These are phyloP conservation scores for Boletus rubescentipes DNA, from an alignment of 768 basidiomycete species.

Conservation along the genomic window DNA sequence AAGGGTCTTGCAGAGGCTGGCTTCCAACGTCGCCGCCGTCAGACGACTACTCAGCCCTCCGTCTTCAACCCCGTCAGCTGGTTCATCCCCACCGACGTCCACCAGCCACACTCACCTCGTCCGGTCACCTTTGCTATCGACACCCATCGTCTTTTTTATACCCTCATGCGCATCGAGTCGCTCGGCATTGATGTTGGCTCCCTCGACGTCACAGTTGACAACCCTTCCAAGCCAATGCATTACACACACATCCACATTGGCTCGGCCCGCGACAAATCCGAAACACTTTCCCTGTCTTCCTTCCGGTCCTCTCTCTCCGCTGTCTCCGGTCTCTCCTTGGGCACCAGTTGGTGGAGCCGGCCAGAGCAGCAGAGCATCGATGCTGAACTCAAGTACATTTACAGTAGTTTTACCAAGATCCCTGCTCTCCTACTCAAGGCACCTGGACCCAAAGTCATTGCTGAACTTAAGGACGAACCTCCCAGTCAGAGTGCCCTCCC, in stretches of 20 bases:
- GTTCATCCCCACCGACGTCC: conserved; percentile 38
- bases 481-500: conserved; percentile 77
- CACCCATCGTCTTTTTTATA: conserved; percentile 83
- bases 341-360: conserved; percentile 70
- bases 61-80: conserved; percentile 63
- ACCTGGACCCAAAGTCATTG: conserved; percentile 62
- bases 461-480: conserved; percentile 67
- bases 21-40: conserved; percentile 48
- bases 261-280: conserved; percentile 58
- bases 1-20: conserved; percentile 67
- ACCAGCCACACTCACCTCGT: conserved; percentile 40
- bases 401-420: conserved; percentile 87
- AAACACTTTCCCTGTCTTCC: conserved; percentile 71
- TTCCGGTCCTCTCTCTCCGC: conserved; percentile 75
- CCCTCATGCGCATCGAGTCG: conserved; percentile 83
- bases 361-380: conserved; percentile 60
- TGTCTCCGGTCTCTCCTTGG: conserved; percentile 74
- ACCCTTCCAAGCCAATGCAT: conserved; percentile 74
- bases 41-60: conserved; percentile 34
- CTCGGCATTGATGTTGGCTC: conserved; percentile 74
- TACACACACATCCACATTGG: conserved; percentile 56
- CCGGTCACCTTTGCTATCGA: conserved; percentile 71
- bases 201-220: conserved; percentile 73
- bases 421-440: conserved; percentile 71
- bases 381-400: conserved; percentile 79